Percentiles rank a stretch among this genome's conserved stretches.
These are phyloP conservation scores for Monilinia aucupariae DNA, from an alignment of 2,329 filamentous ascomycete genomes.

Conservation along the genomic window DNA sequence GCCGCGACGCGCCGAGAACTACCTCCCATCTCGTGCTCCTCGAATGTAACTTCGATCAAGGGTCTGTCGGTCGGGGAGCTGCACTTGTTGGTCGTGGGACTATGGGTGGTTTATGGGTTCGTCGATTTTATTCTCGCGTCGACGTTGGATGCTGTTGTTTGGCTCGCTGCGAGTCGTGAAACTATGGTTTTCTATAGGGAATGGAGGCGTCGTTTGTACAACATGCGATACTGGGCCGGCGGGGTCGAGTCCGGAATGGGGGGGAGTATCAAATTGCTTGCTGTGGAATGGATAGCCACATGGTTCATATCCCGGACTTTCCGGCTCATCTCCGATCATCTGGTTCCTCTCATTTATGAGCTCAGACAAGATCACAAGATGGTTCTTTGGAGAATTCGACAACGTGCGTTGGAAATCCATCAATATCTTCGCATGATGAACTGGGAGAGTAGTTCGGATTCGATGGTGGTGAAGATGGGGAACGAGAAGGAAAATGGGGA, in stretches of 20 bases:
- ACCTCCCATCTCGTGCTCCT: neutral
- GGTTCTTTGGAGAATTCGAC: neutral
- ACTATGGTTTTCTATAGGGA: neutral
- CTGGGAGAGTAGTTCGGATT: neutral
- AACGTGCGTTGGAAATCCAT: neutral
- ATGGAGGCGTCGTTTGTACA: neutral
- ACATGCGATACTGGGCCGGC: slow-evolving; percentile 1
- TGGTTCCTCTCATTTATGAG: neutral
- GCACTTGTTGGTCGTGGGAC: neutral
- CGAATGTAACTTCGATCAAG: neutral
- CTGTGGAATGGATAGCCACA: neutral
- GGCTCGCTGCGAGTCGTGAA: neutral
- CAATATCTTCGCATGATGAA: neutral
- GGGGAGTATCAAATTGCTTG: neutral
- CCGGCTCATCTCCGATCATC: neutral
- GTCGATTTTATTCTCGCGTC: neutral
- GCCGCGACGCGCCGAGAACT: neutral
- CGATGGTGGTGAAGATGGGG: neutral
- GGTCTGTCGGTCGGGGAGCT: neutral
- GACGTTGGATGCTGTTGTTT: neutral
- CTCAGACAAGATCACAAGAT: neutral
- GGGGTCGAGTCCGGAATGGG: neutral
- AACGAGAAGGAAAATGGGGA: neutral
- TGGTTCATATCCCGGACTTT: slow-evolving; percentile 11
- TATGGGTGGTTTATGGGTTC: slow-evolving; percentile 1